These are phyloP conservation scores for Rosa lucieae DNA, from an alignment of 306 rosid genomes.

Conservation along the genomic window DNA sequence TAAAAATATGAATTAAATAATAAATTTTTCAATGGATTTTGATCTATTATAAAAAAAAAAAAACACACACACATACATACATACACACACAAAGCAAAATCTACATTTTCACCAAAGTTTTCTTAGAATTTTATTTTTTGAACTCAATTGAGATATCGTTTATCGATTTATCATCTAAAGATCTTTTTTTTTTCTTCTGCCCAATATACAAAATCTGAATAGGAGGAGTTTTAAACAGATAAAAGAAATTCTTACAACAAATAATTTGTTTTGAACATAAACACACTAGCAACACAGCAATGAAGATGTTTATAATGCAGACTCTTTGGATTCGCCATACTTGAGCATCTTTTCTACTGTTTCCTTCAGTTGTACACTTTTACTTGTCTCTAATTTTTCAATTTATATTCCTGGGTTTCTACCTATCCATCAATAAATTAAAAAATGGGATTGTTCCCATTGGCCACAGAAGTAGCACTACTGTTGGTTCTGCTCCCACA, in stretches of 20 bases:
- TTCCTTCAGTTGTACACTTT: neutral
- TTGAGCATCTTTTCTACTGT: neutral
- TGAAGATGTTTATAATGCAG: neutral
- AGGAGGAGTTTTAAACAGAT: neutral
- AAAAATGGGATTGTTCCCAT: conserved; percentile 38
- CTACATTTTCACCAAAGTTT: neutral
- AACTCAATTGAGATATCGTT: neutral
- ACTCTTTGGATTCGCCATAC: neutral
- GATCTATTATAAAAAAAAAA: too few species aligned
- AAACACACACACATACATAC: too few species aligned
- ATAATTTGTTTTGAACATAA: neutral
- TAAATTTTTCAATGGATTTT: too few species aligned
- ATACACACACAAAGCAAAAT: neutral
- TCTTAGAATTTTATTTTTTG: neutral
- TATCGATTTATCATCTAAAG: too few species aligned
- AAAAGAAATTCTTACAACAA: too few species aligned
- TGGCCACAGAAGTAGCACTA: neutral
- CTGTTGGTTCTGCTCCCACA: conserved; percentile 28
- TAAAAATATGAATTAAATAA: too few species aligned
- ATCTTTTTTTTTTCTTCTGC: too few species aligned
- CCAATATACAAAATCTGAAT: too few species aligned
- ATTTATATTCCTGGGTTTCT: neutral
- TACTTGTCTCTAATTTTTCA: neutral
- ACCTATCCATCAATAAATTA: neutral
- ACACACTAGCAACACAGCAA: neutral